Evolutionary conservation across 2,329 filamentous ascomycete genomes (phyloP).

Genomic region (Aureobasidium vineae): DNA sequence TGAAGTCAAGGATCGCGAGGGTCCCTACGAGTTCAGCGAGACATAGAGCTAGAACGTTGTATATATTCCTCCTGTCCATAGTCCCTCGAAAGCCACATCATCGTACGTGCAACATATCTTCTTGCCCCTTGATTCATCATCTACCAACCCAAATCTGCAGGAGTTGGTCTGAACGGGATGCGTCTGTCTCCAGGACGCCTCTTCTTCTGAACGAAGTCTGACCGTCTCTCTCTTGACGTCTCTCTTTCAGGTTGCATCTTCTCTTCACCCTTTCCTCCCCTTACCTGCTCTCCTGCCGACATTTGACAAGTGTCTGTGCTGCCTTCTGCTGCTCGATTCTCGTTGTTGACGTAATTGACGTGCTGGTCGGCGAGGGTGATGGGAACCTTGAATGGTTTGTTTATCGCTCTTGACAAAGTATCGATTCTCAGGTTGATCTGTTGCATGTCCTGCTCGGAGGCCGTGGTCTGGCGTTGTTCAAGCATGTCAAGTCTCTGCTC

Average conservation of each 20-base stretch:
- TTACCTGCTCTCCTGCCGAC: not conserved
- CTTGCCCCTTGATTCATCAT: not conserved
- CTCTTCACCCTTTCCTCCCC: not conserved
- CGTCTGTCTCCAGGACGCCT: not conserved
- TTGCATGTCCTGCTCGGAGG: not conserved
- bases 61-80: not conserved
- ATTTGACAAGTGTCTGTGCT: not conserved
- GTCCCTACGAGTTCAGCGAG: slow-evolving; percentile 68
- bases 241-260: not conserved
- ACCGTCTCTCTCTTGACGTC: not conserved
- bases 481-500: slow-evolving; percentile 15
- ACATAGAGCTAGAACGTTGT: slow-evolving; percentile 37
- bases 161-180: slow-evolving; percentile 2
- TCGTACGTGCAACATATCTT: not conserved
- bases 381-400: not conserved
- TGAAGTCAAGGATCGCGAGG: slow-evolving; percentile 72
- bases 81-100: not conserved
- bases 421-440: not conserved
- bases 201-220: not conserved
- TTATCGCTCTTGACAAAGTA: not conserved
- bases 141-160: slow-evolving; percentile 5
- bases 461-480: slow-evolving; percentile 8
- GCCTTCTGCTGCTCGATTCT: not conserved
- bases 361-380: not conserved
- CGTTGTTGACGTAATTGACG: not conserved